A percentile compares a stretch with the other conserved stretches of the same genome.
These are phyloP conservation scores for Ambrosiella beaveri DNA, from an alignment of 2,329 filamentous ascomycete species.

Conservation along the genomic window DNA sequence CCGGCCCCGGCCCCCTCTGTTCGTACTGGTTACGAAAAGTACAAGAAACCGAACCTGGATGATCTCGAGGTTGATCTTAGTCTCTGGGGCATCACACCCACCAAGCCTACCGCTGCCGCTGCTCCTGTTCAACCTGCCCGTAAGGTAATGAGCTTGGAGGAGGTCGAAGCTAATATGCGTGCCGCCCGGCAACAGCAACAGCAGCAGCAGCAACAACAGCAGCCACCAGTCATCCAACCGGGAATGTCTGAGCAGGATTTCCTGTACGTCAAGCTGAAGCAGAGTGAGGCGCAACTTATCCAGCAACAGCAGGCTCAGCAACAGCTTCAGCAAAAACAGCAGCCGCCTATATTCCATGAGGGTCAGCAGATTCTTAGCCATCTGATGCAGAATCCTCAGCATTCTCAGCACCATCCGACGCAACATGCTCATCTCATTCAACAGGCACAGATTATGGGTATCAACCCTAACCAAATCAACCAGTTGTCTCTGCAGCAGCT, in stretches of 20 bases:
- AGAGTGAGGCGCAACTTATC: conserved; percentile 17
- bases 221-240: background rate
- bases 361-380: conserved; percentile 29
- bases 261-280: conserved; percentile 10
- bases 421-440: conserved; percentile 20
- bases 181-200: conserved; percentile 24
- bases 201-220: conserved; percentile 7
- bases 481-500: conserved; percentile 63
- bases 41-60: conserved; percentile 65
- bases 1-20: conserved; percentile 33
- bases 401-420: conserved; percentile 15
- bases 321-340: conserved; percentile 11
- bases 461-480: conserved; percentile 35
- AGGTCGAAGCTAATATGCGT: conserved; percentile 88
- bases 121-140: conserved; percentile 25
- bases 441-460: conserved; percentile 20
- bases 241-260: conserved; percentile 12
- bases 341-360: conserved; percentile 13
- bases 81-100: conserved; percentile 66
- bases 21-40: conserved; percentile 80
- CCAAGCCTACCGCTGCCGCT: conserved; percentile 24
- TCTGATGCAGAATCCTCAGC: conserved; percentile 21
- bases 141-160: conserved; percentile 90
- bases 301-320: conserved; percentile 18
- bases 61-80: conserved; percentile 85